Evolutionary conservation across 768 basidiomycete species (phyloP).

Genomic region (Lactarius hengduanensis): DNA sequence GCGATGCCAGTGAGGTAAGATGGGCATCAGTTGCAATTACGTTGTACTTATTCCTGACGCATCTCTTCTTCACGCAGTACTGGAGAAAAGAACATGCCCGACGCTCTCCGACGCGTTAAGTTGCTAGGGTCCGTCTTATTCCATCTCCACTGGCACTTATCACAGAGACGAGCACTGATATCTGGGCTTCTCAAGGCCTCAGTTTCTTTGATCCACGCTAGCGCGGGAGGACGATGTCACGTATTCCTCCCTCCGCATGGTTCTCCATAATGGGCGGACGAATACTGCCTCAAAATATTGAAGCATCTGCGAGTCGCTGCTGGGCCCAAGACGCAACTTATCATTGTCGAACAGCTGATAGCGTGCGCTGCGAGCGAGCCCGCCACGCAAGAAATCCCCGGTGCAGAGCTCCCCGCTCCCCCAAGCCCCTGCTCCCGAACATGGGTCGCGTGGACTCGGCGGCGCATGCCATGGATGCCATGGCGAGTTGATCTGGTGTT

Average conservation of each 20-base stretch:
- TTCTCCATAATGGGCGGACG: neutral
- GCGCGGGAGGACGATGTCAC: neutral
- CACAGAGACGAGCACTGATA: neutral
- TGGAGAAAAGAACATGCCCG: constrained; percentile 8
- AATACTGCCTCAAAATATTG: neutral
- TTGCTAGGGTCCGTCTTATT: neutral
- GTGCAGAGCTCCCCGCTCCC: neutral
- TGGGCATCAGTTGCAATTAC: neutral
- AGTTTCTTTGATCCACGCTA: neutral
- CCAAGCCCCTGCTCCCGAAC: neutral
- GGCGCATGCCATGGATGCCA: neutral
- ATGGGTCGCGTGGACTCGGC: neutral
- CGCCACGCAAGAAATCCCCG: neutral
- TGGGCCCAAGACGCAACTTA: neutral
- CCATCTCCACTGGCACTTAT: no score
- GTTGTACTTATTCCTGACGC: neutral
- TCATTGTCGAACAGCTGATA: neutral
- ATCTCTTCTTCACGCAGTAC: neutral
- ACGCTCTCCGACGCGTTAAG: neutral
- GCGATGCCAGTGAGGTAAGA: neutral
- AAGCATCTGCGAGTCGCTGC: neutral
- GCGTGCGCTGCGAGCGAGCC: neutral
- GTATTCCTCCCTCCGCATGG: neutral
- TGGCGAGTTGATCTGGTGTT: neutral
- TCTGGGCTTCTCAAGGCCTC: neutral